A percentile compares a stretch with the other conserved stretches of the same genome.
phyloP scores from a whole-genome alignment of 1,284 basidiomycete species.

The Trichosporon coremiiforme region DNA sequence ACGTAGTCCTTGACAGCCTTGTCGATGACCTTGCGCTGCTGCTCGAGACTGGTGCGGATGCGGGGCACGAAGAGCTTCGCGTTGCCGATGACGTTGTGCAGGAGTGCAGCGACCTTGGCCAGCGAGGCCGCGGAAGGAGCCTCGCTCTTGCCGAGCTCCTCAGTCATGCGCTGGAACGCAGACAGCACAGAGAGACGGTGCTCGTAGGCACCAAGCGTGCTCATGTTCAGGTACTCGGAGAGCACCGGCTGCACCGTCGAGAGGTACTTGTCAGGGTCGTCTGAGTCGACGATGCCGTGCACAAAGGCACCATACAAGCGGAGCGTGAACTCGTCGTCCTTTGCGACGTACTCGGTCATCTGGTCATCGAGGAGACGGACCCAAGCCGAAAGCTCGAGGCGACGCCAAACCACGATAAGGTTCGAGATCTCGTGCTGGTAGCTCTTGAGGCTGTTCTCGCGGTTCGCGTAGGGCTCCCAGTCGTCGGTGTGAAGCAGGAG shows the following conservation, averaged over 20 bases:
- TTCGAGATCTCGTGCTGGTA: slow-evolving; percentile 69
- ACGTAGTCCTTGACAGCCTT: slow-evolving; percentile 82
- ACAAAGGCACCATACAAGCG: slow-evolving; percentile 80
- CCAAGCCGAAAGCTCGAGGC: slow-evolving; percentile 88
- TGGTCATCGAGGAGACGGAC: slow-evolving; percentile 76
- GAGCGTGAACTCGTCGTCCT: slow-evolving; percentile 87
- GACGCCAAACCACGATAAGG: slow-evolving; percentile 87
- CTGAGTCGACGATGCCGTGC: slow-evolving; percentile 65
- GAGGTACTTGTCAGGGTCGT: slow-evolving; percentile 57
- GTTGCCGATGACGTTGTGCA: slow-evolving; percentile 69
- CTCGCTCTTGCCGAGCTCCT: slow-evolving; percentile 30
- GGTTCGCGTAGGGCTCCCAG: slow-evolving; percentile 94
- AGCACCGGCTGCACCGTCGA: slow-evolving; percentile 74
- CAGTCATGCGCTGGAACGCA: slow-evolving; percentile 64
- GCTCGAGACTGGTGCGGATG: slow-evolving; percentile 62
- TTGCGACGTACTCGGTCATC: slow-evolving; percentile 63
- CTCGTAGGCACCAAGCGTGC: slow-evolving; percentile 79
- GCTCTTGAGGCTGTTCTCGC: slow-evolving; percentile 73
- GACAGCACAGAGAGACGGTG: slow-evolving; percentile 69
- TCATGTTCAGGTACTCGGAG: slow-evolving; percentile 76
- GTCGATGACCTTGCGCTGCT: slow-evolving; percentile 70
- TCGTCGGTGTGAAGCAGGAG: slow-evolving; percentile 87
- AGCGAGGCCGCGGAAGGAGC: slow-evolving; percentile 56
- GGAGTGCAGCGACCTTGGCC: slow-evolving; percentile 63
- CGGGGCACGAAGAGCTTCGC: slow-evolving; percentile 67